Evolutionary conservation across 352 stramenopile species (phyloP).

Genomic region (Globisporangium cystogenes): DNA sequence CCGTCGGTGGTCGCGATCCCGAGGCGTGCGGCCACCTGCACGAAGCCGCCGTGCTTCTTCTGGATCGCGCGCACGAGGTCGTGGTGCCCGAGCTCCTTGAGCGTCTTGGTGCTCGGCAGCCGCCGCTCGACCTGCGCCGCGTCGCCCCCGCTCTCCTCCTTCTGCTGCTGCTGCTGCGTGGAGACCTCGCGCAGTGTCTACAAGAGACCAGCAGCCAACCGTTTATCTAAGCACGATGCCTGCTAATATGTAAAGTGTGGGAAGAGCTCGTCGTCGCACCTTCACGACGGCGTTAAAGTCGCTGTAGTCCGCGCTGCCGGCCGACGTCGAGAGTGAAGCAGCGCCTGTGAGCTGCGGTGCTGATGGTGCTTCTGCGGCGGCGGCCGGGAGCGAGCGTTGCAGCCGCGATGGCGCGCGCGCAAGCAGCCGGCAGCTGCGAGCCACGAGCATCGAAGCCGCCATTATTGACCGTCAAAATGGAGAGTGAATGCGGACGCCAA

Average conservation of each 20-base stretch:
- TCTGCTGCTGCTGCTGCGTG: constrained; percentile 31
- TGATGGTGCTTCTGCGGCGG: background rate
- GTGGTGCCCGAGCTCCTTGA: constrained; percentile 62
- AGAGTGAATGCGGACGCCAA: background rate
- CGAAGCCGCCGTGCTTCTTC: constrained; percentile 79
- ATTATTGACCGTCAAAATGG: background rate
- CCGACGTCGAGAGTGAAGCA: constrained; percentile 2
- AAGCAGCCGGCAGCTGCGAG: background rate
- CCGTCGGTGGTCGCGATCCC: constrained; percentile 25
- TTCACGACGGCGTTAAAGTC: constrained; percentile 60
- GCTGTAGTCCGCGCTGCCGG: constrained; percentile 29
- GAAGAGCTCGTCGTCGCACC: constrained; percentile 20
- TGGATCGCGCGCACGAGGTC: constrained; percentile 66
- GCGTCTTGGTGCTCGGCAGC: constrained; percentile 62
- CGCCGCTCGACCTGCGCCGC: constrained; percentile 1
- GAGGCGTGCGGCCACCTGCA: constrained; percentile 51
- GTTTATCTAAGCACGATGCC: too few relatives aligned
- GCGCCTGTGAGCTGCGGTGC: background rate
- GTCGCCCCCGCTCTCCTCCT: too few relatives aligned
- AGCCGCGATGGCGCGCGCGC: background rate
- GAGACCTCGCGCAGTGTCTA: constrained; percentile 65
- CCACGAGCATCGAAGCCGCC: constrained; percentile 9
- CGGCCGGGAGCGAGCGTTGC: background rate
- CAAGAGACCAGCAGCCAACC: background rate
- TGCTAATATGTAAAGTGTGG: background rate